Evolutionary conservation across 805 yeast genomes (phyloP), one percentile per base, ranked within the genome.

Genomic region (Jamesozyma jinghongensis): DNA sequence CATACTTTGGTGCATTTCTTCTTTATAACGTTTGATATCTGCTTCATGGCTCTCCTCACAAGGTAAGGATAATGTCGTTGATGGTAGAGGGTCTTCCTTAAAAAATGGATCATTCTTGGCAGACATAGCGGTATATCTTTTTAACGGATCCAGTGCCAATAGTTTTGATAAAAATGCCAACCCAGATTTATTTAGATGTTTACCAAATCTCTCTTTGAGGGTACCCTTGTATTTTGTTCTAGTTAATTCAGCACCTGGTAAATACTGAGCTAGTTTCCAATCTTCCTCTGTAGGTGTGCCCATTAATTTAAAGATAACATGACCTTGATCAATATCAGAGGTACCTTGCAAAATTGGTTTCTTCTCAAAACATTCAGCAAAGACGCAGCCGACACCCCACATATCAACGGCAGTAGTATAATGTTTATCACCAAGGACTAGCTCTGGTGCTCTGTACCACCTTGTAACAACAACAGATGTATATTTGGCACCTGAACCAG

Each of bases 311-410:
- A 92, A 92, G 8, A 90, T 81, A 25, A 76, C 68, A 51, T 79
- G 80, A 0, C 92, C 85, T 65, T 92, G 99, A 58, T 90, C 94
- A 10, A 81, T 60, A 58, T 92, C 98, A 1, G 92, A 74, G 34
- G 73, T 67, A 0, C 98, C 99, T 32, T 80, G 87, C 36, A 92
- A 60, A 13, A 92, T 81, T 1, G 98, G 98, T 49, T 74, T 77
- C 46, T 77, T 74, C 26, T 76, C 77, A 63, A 83, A 90, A 55
- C 88, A 70, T 62, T 92, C 99, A 0, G 86, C 98, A 56, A 92
- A 80, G 0, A 92, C 90, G 64, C 98, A 92, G 1, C 97, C 97
- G 17, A 85, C 74, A 0, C 97, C 97, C 99, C 99, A 92, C 65
- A 92, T 74, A 62, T 92, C 99, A 11, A 90, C 90, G 0, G 97